Conservation (phyloP, 2,329 filamentous ascomycete species). For the Colletotrichum lupini region DNA sequence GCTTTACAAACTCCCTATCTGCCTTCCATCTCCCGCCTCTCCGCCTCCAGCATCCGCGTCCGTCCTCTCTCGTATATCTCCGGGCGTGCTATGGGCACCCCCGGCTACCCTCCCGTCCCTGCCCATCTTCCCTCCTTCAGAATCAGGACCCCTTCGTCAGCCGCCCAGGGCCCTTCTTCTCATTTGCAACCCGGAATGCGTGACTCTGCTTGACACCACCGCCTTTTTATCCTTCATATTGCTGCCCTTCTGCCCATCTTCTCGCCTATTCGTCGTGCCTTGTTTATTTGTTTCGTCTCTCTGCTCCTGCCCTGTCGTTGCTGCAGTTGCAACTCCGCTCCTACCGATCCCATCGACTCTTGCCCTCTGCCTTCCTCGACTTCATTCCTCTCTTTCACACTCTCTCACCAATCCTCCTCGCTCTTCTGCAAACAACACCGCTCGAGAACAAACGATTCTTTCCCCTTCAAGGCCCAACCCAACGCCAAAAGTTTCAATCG, state of each 20-base stretch:
- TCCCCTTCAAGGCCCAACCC: not conserved
- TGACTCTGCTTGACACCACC: constrained; percentile 22
- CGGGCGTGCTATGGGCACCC: constrained; percentile 14
- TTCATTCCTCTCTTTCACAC: not conserved
- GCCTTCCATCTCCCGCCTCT: constrained; percentile 14
- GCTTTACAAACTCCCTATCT: not conserved
- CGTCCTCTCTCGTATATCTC: constrained; percentile 2
- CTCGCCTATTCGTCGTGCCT: not conserved
- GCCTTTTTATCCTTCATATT: constrained; percentile 12
- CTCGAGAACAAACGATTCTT: not conserved
- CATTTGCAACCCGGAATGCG: constrained; percentile 30
- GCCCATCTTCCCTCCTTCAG: not conserved
- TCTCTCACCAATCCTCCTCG: not conserved
- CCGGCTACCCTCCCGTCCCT: not conserved
- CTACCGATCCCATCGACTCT: not conserved
- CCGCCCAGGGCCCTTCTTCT: constrained; percentile 14
- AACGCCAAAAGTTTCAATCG: not conserved
- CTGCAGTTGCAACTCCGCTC: not conserved
- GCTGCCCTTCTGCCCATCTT: constrained; percentile 12
- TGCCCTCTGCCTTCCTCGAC: too few species aligned
- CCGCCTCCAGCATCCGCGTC: not conserved
- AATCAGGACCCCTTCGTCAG: constrained; percentile 12
- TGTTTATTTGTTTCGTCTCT: constrained; percentile 11
- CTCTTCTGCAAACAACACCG: not conserved
- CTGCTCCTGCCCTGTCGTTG: not conserved